These are phyloP conservation scores for Paramecium caudatum DNA, from an alignment of 73 alveolate genomes.

Conservation along the genomic window DNA sequence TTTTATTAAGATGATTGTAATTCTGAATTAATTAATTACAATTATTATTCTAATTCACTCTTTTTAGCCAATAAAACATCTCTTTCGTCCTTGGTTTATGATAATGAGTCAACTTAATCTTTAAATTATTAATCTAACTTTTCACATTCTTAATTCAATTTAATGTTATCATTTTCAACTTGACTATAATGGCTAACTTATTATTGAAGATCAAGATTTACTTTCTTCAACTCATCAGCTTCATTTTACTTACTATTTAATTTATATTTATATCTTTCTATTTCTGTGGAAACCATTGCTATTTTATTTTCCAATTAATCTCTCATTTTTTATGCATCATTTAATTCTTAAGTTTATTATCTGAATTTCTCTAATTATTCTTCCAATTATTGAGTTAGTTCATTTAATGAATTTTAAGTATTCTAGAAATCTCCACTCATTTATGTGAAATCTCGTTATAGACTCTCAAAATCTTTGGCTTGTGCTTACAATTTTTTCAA, in stretches of 20 bases:
- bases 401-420: not conserved
- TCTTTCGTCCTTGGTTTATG: not conserved
- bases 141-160: not conserved
- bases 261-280: slow-evolving; percentile 51
- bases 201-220: not conserved
- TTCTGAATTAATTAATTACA: not conserved
- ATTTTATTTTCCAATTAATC: slow-evolving; percentile 54
- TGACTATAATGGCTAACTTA: not conserved
- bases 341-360: slow-evolving; percentile 33
- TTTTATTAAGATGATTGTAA: slow-evolving; percentile 1
- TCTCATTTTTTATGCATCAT: slow-evolving; percentile 21
- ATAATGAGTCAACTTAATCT: not conserved
- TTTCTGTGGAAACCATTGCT: slow-evolving; percentile 60
- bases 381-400: slow-evolving; percentile 29
- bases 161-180: slow-evolving; percentile 27
- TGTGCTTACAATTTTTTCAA: not conserved
- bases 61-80: not conserved
- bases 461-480: not conserved
- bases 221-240: not conserved
- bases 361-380: not conserved
- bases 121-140: not conserved
- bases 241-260: not conserved
- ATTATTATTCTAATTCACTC: slow-evolving; percentile 5
- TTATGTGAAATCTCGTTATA: not conserved
- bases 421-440: not conserved